Base-by-base conservation (phyloP, 2,329 filamentous ascomycete genomes). In the Aspergillus neoniger region DNA sequence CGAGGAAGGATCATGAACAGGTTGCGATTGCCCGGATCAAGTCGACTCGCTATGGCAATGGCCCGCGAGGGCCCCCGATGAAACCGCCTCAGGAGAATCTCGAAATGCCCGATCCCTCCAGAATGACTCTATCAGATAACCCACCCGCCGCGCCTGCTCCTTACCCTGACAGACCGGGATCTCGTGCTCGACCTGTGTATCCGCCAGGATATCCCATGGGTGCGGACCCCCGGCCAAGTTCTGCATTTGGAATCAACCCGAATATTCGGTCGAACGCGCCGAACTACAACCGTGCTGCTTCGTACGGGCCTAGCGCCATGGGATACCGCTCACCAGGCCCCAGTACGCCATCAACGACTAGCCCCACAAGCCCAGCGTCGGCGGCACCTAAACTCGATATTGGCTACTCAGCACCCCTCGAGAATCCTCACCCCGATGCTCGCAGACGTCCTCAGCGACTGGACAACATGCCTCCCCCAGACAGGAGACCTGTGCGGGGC, bases 1-100 rank as follows among this genome's bases (percentile, higher is more conserved):
- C 92, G 2, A 93, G 93, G 78, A 86, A 89, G 67, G 95, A 98
- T 70, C 95, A 99, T 74, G 94, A 98, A 76, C 91, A 92, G 58
- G 89, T 96, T 44, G 93, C 95, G 0, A 87, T 99, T 65, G 89
- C 87, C 54, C 87, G 90, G 56, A 98, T 99, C 80, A 96, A 90
- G 76, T 92, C 32, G 32, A 36, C 87, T 3, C 87, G 89, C 65
- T 86, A 92, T 69, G 89, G 88, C 15, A 91, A 89, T 15, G 86
- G 88, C 55, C 74, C 74, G 55, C 73, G 75, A 25, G 70, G 67
- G 15, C 66, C 66, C 14, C 67, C 79, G 17, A 64, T 84, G 63
- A 78, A 78, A 39, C 74, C 76, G 5, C 68, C 77, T 7, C 70
- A 75, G 9, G 79, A 80, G 52, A 76, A 74, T 14, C 67, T 81